Conservation (phyloP, 1,284 basidiomycete species). For the Cutaneotrichosporon cavernicola region DNA sequence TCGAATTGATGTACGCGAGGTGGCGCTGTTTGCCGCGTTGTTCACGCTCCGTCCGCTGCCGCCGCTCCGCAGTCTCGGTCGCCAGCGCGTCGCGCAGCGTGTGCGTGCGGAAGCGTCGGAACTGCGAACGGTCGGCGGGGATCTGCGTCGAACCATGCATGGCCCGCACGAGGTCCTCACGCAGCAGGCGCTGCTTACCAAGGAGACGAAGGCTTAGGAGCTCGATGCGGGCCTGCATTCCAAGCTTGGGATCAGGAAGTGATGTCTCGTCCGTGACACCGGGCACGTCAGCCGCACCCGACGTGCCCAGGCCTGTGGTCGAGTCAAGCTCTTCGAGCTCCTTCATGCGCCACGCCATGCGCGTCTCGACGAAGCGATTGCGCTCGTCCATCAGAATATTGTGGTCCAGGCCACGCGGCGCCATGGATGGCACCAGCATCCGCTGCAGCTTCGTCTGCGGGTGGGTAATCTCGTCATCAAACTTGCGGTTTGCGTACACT, state of each 20-base stretch:
- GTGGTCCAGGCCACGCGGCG: conserved; percentile 91
- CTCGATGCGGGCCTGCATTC: conserved; percentile 84
- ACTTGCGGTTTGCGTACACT: conserved; percentile 63
- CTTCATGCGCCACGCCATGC: conserved; percentile 81
- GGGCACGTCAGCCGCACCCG: conserved; percentile 59
- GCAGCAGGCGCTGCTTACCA: conserved; percentile 82
- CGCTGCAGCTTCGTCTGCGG: conserved; percentile 60
- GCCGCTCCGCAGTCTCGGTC: conserved; percentile 87
- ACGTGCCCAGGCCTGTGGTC: conserved; percentile 72
- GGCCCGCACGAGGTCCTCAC: conserved; percentile 81
- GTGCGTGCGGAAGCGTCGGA: conserved; percentile 83
- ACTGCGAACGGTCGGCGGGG: conserved; percentile 85
- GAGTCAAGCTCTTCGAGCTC: conserved; percentile 84
- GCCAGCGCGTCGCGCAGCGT: conserved; percentile 83
- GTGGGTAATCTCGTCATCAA: conserved; percentile 53
- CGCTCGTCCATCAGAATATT: conserved; percentile 87
- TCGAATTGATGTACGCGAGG: conserved; percentile 85
- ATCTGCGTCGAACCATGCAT: conserved; percentile 88
- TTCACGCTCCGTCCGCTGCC: conserved; percentile 89
- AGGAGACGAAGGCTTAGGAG: conserved; percentile 88
- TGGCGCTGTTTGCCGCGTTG: conserved; percentile 94
- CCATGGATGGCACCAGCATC: conserved; percentile 79
- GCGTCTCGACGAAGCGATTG: conserved; percentile 83
- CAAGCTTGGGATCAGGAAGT: conserved; percentile 55
- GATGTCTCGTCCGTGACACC: conserved; percentile 56